These are phyloP conservation scores for Epichloe brachyelytri DNA, from an alignment of 2,329 filamentous ascomycete species.

Conservation along the genomic window DNA sequence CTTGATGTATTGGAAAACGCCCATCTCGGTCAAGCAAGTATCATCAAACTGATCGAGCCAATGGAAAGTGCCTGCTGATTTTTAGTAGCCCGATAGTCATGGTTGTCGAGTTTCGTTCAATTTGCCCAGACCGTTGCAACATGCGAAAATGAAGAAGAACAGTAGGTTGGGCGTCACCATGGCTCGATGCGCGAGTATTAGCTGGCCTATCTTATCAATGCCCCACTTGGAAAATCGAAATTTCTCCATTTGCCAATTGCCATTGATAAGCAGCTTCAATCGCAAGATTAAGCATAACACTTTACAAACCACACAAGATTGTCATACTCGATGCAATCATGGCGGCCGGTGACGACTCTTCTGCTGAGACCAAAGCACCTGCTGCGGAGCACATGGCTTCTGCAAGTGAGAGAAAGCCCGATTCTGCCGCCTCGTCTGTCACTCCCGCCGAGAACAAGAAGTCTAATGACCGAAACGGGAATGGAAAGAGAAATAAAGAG, in stretches of 20 bases:
- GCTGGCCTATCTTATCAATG: conserved; percentile 2
- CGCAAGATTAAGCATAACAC: neutral
- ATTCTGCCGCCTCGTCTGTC: neutral
- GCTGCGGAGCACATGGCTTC: conserved; percentile 7
- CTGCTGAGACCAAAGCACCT: conserved; percentile 14
- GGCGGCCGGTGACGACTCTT: conserved; percentile 19
- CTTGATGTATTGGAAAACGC: too few relatives aligned
- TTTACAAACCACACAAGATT: neutral
- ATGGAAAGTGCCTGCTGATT: too few relatives aligned
- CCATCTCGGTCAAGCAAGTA: too few relatives aligned
- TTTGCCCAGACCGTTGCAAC: too few relatives aligned
- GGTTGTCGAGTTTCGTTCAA: too few relatives aligned
- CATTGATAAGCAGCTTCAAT: neutral
- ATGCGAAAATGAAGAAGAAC: too few relatives aligned
- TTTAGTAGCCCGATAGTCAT: too few relatives aligned
- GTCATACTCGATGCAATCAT: conserved; percentile 18
- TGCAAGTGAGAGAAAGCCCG: conserved; percentile 1
- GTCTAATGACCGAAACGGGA: conserved; percentile 5
- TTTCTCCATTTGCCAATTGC: conserved; percentile 5
- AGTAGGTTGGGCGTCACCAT: too few relatives aligned
- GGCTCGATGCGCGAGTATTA: too few relatives aligned
- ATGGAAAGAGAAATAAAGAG: conserved; percentile 12
- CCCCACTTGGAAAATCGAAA: conserved; percentile 1
- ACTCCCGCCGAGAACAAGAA: neutral
- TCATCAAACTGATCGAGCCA: too few relatives aligned